These are phyloP conservation scores for Luffa aegyptiaca DNA, from an alignment of 306 rosid genomes.

Conservation along the genomic window DNA sequence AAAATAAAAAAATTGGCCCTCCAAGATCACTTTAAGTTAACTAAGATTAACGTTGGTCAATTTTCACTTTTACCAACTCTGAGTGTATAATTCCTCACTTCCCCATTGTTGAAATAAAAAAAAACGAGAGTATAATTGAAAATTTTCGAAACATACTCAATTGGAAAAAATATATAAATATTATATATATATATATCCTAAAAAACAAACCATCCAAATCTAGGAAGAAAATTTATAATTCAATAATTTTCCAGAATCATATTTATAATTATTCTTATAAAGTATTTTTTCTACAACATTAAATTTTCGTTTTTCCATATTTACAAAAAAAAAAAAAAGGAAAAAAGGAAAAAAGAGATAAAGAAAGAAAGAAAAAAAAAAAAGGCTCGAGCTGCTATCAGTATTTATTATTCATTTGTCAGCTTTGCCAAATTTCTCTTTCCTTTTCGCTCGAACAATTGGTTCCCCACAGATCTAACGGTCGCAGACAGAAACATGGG, in stretches of 20 bases:
- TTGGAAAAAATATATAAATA: too few relatives aligned
- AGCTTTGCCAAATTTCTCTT: background rate
- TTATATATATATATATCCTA: too few relatives aligned
- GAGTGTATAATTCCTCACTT: too few relatives aligned
- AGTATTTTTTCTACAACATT: background rate
- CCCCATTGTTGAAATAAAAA: too few relatives aligned
- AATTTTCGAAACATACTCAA: too few relatives aligned
- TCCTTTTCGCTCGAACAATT: background rate
- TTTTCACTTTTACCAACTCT: background rate
- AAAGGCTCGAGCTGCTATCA: background rate
- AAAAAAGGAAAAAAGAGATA: background rate
- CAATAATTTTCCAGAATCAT: background rate
- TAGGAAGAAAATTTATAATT: background rate
- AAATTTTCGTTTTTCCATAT: background rate
- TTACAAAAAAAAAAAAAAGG: background rate
- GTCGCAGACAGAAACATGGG: background rate
- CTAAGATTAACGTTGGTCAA: too few relatives aligned
- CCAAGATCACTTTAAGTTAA: too few relatives aligned
- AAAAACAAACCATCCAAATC: background rate
- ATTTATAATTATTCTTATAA: background rate
- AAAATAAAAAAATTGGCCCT: too few relatives aligned
- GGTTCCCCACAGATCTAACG: slow-evolving; percentile 4
- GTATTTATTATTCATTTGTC: background rate
- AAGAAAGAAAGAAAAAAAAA: background rate
- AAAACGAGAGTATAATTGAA: too few relatives aligned